A percentile compares a stretch with the other conserved stretches of the same genome.
Conservation (phyloP, 345 rosid genomes). For the Litchi chinensis region DNA sequence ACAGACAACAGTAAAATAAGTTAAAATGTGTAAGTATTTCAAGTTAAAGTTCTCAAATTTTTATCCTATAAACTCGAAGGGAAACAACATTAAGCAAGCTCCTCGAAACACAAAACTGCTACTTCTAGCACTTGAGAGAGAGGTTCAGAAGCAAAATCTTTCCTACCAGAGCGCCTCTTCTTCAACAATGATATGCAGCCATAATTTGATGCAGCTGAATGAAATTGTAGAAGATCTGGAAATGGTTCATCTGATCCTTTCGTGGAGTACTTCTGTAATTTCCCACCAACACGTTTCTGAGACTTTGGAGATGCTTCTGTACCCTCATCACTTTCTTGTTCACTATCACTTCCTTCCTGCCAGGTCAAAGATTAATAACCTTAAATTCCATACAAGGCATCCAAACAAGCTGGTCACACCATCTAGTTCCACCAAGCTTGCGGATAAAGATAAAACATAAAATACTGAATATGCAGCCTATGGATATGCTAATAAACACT, state of each 20-base stretch:
- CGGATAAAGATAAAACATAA: constrained; percentile 2
- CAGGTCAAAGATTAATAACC: constrained; percentile 26
- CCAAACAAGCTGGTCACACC: not conserved
- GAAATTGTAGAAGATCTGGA: constrained; percentile 67
- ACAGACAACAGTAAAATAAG: constrained; percentile 14
- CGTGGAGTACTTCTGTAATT: constrained; percentile 40
- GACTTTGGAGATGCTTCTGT: constrained; percentile 45
- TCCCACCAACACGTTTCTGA: constrained; percentile 54
- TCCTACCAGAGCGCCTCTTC: constrained; percentile 68
- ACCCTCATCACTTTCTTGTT: constrained; percentile 61
- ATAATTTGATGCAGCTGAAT: constrained; percentile 51
- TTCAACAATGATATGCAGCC: constrained; percentile 65
- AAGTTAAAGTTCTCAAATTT: constrained; percentile 10
- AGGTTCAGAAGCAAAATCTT: constrained; percentile 23
- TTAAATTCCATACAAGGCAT: constrained; percentile 18
- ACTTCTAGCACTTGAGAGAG: constrained; percentile 19
- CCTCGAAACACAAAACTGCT: constrained; percentile 12
- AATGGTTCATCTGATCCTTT: constrained; percentile 50
- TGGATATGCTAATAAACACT: not conserved
- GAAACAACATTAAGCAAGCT: constrained; percentile 4
- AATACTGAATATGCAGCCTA: not conserved
- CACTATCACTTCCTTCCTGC: constrained; percentile 80
- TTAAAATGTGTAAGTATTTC: constrained; percentile 8
- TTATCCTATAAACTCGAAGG: not conserved
- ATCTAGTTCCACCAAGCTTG: not conserved